Conservation (phyloP, 2,329 filamentous ascomycete species). For the Bipolaris cookei region DNA sequence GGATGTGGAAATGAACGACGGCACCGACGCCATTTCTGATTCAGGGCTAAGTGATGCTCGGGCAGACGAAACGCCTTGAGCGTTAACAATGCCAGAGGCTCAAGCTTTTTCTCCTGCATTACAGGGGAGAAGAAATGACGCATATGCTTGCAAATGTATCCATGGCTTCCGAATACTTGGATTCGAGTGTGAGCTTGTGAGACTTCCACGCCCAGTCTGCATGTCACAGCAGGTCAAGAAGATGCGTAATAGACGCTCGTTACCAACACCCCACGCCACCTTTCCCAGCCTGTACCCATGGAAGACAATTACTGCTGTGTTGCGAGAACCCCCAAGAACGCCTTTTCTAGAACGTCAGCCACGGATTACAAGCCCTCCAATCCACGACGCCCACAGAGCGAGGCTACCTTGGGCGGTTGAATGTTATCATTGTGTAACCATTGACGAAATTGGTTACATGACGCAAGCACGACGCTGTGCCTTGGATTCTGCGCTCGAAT, state of each 20-base stretch:
- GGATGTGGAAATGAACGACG: slow-evolving; percentile 43
- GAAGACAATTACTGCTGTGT: not conserved
- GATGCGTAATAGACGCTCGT: not conserved
- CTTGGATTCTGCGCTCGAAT: slow-evolving; percentile 13
- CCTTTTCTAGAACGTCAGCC: not conserved
- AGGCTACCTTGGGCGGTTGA: slow-evolving; percentile 10
- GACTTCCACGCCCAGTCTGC: slow-evolving; percentile 19
- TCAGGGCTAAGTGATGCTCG: slow-evolving; percentile 26
- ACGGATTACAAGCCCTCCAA: slow-evolving; percentile 2
- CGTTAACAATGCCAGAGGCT: not conserved
- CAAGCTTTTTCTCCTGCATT: slow-evolving; percentile 5
- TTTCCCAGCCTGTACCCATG: slow-evolving; percentile 1
- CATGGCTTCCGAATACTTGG: slow-evolving; percentile 6
- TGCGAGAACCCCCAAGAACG: not conserved
- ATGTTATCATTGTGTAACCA: slow-evolving; percentile 14
- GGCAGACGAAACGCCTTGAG: slow-evolving; percentile 20
- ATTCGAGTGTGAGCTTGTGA: slow-evolving; percentile 17
- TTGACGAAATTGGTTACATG: slow-evolving; percentile 12
- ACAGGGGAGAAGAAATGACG: slow-evolving; percentile 19
- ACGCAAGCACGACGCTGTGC: slow-evolving; percentile 11
- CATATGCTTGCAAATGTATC: not conserved
- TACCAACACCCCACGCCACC: not conserved
- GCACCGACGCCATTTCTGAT: slow-evolving; percentile 24
- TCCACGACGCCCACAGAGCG: slow-evolving; percentile 10
- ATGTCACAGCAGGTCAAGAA: slow-evolving; percentile 11